Percentiles rank a stretch among this genome's conserved stretches.
Evolutionary conservation across 305 asterid genomes (phyloP).

Genomic region (Fraxinus xanthoxyloides): DNA sequence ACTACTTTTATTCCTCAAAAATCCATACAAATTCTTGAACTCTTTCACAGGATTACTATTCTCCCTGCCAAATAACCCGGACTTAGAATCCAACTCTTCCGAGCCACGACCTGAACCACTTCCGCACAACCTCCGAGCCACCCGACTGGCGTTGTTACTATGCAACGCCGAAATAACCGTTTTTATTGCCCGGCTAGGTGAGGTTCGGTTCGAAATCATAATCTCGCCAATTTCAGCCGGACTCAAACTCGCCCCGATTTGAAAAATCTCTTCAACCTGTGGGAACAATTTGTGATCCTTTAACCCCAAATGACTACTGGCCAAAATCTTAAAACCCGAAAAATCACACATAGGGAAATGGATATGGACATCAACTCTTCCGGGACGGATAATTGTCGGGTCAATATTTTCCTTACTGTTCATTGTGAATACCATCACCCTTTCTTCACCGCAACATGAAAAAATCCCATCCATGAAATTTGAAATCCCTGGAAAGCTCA

Average conservation of each 20-base stretch:
- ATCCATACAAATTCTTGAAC: conserved; percentile 64
- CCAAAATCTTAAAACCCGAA: conserved; percentile 66
- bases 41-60: conserved; percentile 51
- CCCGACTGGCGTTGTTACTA: conserved; percentile 47
- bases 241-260: conserved; percentile 70
- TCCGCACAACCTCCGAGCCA: conserved; percentile 39
- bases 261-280: conserved; percentile 78
- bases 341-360: conserved; percentile 85
- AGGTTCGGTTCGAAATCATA: conserved; percentile 82
- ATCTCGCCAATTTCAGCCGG: conserved; percentile 85
- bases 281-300: conserved; percentile 80
- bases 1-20: conserved; percentile 54
- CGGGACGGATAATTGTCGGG: conserved; percentile 73
- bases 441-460: conserved; percentile 84
- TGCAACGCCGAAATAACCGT: conserved; percentile 77
- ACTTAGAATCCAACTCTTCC: conserved; percentile 21
- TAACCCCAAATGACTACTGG: conserved; percentile 68
- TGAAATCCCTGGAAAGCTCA: conserved; percentile 63
- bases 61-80: conserved; percentile 34
- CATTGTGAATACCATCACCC: conserved; percentile 77
- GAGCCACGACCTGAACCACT: background rate
- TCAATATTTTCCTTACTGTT: conserved; percentile 61
- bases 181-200: conserved; percentile 80
- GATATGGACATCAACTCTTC: conserved; percentile 79
- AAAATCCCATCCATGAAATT: conserved; percentile 91